phyloP scores from a whole-genome alignment of 768 basidiomycete species.

The Xerocomellus intermedius region DNA sequence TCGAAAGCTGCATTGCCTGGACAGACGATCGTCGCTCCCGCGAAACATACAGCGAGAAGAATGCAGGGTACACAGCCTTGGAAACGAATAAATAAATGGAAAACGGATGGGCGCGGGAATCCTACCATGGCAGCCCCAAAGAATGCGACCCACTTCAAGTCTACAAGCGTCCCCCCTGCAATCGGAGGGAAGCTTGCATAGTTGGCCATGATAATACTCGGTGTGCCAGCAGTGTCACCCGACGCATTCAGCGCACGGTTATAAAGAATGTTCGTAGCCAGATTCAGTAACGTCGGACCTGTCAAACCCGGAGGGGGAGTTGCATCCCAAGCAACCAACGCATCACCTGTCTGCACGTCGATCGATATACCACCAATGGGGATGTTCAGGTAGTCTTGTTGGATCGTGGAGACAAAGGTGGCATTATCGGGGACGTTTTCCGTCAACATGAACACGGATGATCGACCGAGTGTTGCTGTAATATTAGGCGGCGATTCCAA shows the following conservation, averaged over 20 bases:
- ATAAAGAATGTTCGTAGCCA: constrained; percentile 66
- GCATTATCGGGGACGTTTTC: constrained; percentile 51
- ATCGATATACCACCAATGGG: constrained; percentile 69
- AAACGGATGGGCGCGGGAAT: background rate
- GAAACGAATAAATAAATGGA: background rate
- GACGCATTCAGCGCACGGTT: constrained; percentile 58
- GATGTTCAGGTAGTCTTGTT: constrained; percentile 52
- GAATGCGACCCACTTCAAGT: constrained; percentile 74
- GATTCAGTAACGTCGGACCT: constrained; percentile 62
- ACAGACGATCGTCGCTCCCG: constrained; percentile 65
- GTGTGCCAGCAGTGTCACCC: constrained; percentile 34
- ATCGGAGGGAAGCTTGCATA: constrained; percentile 59
- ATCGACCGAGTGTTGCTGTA: constrained; percentile 44
- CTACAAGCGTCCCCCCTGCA: constrained; percentile 54
- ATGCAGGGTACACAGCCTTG: constrained; percentile 77
- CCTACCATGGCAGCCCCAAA: constrained; percentile 71
- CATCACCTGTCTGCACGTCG: constrained; percentile 45
- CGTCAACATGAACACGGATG: constrained; percentile 34
- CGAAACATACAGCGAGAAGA: constrained; percentile 76
- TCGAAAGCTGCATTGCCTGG: constrained; percentile 80
- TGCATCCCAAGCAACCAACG: constrained; percentile 73
- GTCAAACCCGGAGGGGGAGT: constrained; percentile 53
- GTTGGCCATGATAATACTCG: constrained; percentile 55
- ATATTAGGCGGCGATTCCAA: constrained; percentile 57
- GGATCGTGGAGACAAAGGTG: constrained; percentile 56